A percentile compares a stretch with the other conserved stretches of the same genome.
Conservation (phyloP, 176 grass and related monocot species). For the Poa pratensis region DNA sequence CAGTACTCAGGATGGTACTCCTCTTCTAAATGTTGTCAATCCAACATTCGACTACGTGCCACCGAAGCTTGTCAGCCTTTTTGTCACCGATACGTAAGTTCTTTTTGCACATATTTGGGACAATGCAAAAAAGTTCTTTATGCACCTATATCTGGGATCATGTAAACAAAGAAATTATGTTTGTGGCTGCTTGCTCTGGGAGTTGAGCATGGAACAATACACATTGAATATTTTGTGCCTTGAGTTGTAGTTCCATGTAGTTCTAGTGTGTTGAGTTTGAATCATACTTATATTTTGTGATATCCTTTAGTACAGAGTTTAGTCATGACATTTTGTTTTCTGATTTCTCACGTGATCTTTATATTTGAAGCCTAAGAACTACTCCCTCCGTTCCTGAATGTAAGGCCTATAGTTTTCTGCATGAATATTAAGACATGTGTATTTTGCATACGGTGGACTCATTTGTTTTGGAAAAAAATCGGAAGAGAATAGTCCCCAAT, state of each 20-base stretch:
- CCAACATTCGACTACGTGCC: constrained; percentile 96
- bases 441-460: no score
- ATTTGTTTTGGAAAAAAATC: no score
- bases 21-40: constrained; percentile 88
- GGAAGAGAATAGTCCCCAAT: no score
- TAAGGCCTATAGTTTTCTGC: no score
- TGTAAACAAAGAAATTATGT: background rate
- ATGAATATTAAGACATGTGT: no score
- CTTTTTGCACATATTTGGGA: background rate
- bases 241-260: background rate
- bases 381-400: no score
- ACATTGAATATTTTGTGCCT: background rate
- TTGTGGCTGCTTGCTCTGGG: constrained; percentile 9
- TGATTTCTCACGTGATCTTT: background rate
- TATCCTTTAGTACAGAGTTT: background rate
- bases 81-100: constrained; percentile 93
- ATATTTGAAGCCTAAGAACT: constrained; percentile 8
- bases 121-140: background rate
- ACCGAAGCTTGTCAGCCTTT: constrained; percentile 93
- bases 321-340: constrained; percentile 5
- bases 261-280: background rate
- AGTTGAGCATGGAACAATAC: background rate
- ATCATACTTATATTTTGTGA: background rate
- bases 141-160: background rate
- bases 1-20: constrained; percentile 62